These are phyloP conservation scores for Mercurialis annua DNA, from an alignment of 345 rosid genomes.

Conservation along the genomic window DNA sequence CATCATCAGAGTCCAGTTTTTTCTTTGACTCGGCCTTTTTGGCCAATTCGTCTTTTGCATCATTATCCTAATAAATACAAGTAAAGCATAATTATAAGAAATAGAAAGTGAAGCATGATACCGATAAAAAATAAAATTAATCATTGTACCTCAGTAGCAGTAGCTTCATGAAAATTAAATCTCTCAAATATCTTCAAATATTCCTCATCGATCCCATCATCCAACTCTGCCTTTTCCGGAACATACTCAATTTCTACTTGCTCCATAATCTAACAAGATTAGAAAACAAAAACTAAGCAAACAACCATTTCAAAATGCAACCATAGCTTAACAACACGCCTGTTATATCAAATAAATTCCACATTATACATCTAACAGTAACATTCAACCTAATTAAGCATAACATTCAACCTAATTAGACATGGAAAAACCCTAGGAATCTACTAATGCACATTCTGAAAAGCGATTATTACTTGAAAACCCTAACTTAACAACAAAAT, in stretches of 20 bases:
- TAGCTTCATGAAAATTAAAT: conserved; percentile 56
- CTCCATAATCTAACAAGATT: conserved; percentile 46
- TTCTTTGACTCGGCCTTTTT: conserved; percentile 57
- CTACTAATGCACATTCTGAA: too few relatives aligned
- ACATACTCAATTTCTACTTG: conserved; percentile 81
- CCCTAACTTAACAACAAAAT: too few relatives aligned
- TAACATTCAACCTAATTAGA: too few relatives aligned
- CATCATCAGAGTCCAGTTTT: conserved; percentile 66
- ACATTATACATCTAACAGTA: too few relatives aligned
- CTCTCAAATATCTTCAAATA: conserved; percentile 77
- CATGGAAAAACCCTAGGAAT: too few relatives aligned
- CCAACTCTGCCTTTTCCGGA: conserved; percentile 81
- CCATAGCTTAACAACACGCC: neutral
- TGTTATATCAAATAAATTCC: neutral
- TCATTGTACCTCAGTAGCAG: conserved; percentile 56
- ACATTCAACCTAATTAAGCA: neutral
- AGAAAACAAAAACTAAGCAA: neutral
- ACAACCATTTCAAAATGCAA: neutral
- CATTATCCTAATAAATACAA: conserved; percentile 51
- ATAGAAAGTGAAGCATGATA: neutral
- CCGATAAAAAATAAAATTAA: neutral
- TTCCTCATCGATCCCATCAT: conserved; percentile 76
- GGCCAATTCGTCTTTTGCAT: conserved; percentile 56
- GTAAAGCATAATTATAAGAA: neutral
- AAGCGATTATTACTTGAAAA: too few relatives aligned